Percentiles rank a stretch among this genome's conserved stretches.
phyloP scores from a whole-genome alignment of 305 asterid genomes.

The Rubia peregrina region DNA sequence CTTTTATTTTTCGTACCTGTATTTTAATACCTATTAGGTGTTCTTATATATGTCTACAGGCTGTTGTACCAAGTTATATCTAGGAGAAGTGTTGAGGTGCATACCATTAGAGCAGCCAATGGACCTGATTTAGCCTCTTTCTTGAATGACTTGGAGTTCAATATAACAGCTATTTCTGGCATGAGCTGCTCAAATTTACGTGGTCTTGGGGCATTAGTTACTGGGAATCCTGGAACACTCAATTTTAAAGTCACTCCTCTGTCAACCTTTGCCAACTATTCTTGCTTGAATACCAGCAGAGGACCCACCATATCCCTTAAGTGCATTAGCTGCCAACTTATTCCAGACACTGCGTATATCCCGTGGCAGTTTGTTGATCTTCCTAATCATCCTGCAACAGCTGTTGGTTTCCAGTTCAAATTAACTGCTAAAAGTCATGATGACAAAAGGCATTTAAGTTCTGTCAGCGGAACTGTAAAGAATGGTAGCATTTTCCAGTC shows the following conservation, averaged over 20 bases:
- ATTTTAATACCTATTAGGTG: conserved; percentile 7
- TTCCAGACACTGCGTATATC: conserved; percentile 49
- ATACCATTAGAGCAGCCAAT: conserved; percentile 72
- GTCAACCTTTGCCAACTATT: conserved; percentile 67
- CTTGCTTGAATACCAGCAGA: conserved; percentile 68
- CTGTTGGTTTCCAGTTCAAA: conserved; percentile 86
- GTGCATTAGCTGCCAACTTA: conserved; percentile 60
- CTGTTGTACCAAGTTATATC: conserved; percentile 88
- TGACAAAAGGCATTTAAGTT: conserved; percentile 61
- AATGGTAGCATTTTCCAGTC: conserved; percentile 48
- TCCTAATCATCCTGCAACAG: conserved; percentile 81
- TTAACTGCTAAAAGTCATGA: conserved; percentile 66
- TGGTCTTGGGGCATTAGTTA: conserved; percentile 65
- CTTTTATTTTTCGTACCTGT: background rate
- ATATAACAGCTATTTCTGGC: conserved; percentile 76
- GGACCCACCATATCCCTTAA: conserved; percentile 75
- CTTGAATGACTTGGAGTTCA: conserved; percentile 70
- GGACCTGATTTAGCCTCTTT: conserved; percentile 77
- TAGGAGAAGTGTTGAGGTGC: conserved; percentile 81
- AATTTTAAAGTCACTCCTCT: conserved; percentile 59
- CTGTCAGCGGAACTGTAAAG: conserved; percentile 66
- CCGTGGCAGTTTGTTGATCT: conserved; percentile 92
- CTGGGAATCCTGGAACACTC: conserved; percentile 56
- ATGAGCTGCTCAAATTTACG: conserved; percentile 89
- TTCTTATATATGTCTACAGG: conserved; percentile 34